Conservation (phyloP, 306 rosid species). For the Prunus mira region DNA sequence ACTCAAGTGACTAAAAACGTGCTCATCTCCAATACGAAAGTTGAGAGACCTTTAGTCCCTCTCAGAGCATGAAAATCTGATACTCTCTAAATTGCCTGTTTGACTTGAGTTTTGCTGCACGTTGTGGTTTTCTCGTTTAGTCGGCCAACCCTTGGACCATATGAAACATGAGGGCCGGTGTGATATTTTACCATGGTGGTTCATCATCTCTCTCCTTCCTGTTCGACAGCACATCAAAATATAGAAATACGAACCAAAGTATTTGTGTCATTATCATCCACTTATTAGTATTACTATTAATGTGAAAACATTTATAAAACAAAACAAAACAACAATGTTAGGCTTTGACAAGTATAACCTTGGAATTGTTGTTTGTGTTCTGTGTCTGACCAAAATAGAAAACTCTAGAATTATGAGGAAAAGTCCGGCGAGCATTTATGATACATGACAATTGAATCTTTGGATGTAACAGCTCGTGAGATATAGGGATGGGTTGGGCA, state of each 20-base stretch:
- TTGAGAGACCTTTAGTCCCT: not conserved
- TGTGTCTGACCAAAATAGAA: not conserved
- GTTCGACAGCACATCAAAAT: not conserved
- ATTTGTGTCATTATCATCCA: not conserved
- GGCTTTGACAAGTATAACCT: not conserved
- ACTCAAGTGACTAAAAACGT: not conserved
- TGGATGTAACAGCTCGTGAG: not conserved
- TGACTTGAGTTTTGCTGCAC: not conserved
- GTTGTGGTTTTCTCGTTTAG: not conserved
- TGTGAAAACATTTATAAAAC: not conserved
- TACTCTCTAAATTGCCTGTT: not conserved
- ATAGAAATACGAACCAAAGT: not conserved
- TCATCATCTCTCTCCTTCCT: not conserved
- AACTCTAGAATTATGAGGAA: not conserved
- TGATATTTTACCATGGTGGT: not conserved
- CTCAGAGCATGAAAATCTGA: not conserved
- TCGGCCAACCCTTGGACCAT: not conserved
- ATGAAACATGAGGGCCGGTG: conserved; percentile 10
- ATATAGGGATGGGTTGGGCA: not conserved
- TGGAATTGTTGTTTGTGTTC: not conserved
- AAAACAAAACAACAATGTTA: no score
- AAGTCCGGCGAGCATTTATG: not conserved
- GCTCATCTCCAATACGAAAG: not conserved
- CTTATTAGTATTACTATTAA: not conserved
- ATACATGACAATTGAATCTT: not conserved